Conservation (phyloP, 2,329 filamentous ascomycete species). For the Simplicillium sp. region DNA sequence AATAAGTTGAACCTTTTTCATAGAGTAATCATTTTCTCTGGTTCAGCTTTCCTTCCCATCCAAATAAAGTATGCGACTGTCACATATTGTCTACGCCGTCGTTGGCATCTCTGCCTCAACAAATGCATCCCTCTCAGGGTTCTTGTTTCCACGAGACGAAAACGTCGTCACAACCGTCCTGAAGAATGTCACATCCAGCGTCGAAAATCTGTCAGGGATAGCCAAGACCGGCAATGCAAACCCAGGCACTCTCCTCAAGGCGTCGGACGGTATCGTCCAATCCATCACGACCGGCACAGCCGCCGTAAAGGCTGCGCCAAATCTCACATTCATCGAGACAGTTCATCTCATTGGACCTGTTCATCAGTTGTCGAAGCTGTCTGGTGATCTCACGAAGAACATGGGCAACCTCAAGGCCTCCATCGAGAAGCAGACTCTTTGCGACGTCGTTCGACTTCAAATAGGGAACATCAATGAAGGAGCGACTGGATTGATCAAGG, state of each 20-base stretch:
- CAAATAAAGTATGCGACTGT: neutral
- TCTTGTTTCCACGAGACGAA: too few species aligned
- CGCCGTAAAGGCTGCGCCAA: neutral
- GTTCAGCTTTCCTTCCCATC: too few species aligned
- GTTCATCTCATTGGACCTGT: conserved; percentile 3
- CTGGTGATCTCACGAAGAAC: neutral
- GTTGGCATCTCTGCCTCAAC: too few species aligned
- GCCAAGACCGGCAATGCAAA: conserved; percentile 1
- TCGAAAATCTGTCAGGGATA: neutral
- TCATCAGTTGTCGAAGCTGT: conserved; percentile 2
- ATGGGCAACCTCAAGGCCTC: conserved; percentile 9
- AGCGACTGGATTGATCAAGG: neutral
- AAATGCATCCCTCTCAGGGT: too few species aligned
- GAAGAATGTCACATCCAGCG: neutral
- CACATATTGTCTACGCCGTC: neutral
- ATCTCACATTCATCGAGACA: conserved; percentile 3
- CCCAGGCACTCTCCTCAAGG: conserved; percentile 2
- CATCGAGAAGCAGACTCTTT: conserved; percentile 14
- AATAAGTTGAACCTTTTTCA: too few species aligned
- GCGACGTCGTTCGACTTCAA: conserved; percentile 10
- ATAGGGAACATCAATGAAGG: conserved; percentile 2
- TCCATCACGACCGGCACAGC: neutral
- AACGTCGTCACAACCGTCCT: neutral
- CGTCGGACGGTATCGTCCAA: conserved; percentile 1
- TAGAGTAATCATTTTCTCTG: too few species aligned